Evolutionary conservation across 2,329 filamentous ascomycete species (phyloP).

Genomic region (Clonostachys chloroleuca): DNA sequence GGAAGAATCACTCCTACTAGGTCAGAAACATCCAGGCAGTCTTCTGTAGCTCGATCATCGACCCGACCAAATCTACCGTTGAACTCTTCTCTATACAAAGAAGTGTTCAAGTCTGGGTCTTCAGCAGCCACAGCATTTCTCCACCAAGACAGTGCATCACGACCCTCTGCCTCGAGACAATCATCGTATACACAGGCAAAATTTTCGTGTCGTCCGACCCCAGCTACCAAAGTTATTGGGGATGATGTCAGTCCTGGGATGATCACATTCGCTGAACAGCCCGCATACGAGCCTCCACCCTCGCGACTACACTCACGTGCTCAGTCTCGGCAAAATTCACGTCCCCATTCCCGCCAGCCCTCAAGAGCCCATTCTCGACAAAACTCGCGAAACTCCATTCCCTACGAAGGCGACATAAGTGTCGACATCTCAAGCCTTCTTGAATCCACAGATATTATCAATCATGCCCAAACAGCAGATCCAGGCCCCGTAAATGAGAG

Average conservation of each 20-base stretch:
- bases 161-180: constrained; percentile 31
- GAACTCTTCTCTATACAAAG: constrained; percentile 16
- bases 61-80: constrained; percentile 71
- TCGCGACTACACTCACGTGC: constrained; percentile 9
- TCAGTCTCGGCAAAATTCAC: constrained; percentile 26
- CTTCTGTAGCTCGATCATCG: constrained; percentile 59
- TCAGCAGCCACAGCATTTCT: constrained; percentile 1
- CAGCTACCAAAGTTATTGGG: constrained; percentile 54
- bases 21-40: constrained; percentile 46
- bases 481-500: constrained; percentile 16
- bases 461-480: constrained; percentile 4
- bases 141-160: constrained; percentile 19
- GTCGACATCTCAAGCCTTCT: constrained; percentile 39
- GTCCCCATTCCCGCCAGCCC: constrained; percentile 10
- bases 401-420: constrained; percentile 24
- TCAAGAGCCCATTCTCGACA: constrained; percentile 12
- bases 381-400: constrained; percentile 9
- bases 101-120: no score
- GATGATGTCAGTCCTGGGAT: constrained; percentile 49
- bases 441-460: constrained; percentile 26
- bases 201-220: constrained; percentile 60
- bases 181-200: constrained; percentile 47
- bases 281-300: constrained; percentile 8
- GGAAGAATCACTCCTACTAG: constrained; percentile 12
- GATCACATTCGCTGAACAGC: constrained; percentile 56